Evolutionary conservation across 1,284 basidiomycete genomes (phyloP), one percentile per base, ranked within the genome.

Genomic region (Trichosporon ovoides): DNA sequence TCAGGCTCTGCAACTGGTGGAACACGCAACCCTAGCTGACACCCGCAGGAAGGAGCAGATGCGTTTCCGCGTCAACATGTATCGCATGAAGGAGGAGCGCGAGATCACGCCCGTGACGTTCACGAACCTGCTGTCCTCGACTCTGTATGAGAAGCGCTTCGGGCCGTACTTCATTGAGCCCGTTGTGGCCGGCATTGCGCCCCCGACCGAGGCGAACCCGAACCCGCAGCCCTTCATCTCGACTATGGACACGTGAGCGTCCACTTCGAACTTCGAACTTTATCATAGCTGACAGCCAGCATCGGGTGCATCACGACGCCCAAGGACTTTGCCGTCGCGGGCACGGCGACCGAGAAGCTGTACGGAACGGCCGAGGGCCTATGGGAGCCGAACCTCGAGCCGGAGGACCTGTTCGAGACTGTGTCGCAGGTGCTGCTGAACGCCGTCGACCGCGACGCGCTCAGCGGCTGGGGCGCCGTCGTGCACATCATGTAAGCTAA

Each of bases 11-110:
- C 28, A 31, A 9, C 28, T 31, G 4, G 9, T 9, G 9, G 28
- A 31, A 31, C 28, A 31, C 9, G n/a, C 28, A 31, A 5, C 5
- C 28, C 28, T 5, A 31, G 28, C 43, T 48, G 24, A 48, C 43
- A 10, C 28, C n/a, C 12, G 7, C 16, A 93, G 91, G 66, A 87
- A 85, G 65, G 91, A 97, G 77, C 84, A 86, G 56, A 87, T 97
- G 71, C 86, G 96, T 57, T 96, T 90, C 80, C 84, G 94, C 61
- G 87, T 96, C 59, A 99, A 98, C 81, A 96, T 98, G 91, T 98
- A 98, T 81, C 90, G 91, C 52, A 97, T 99, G 84, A 99, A 98
- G 80, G 96, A 99, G 77, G 95, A 98, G 75, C 85, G 96, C 61
- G 88, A 94, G 70, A 97, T 99, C 71, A 87, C 93, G 68, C 96